Percentiles rank a stretch among this genome's conserved stretches.
Conservation (phyloP, 257 asterid species). For the Solanum corneliomulleri region DNA sequence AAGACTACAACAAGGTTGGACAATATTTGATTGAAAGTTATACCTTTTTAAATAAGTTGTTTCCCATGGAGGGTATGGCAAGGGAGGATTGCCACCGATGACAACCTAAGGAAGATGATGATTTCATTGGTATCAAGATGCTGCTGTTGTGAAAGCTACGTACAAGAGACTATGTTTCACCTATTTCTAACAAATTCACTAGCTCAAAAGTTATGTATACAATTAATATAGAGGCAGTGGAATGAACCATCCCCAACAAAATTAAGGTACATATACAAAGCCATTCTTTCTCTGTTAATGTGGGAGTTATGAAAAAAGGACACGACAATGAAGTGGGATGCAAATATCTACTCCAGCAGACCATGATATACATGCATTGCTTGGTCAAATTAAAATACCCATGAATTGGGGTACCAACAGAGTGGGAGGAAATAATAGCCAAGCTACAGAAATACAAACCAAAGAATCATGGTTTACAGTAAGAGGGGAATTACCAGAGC, state of each 20-base stretch:
- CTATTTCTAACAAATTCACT: too few species aligned
- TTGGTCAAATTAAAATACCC: not conserved
- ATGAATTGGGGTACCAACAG: too few species aligned
- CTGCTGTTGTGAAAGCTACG: too few species aligned
- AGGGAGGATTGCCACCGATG: not conserved
- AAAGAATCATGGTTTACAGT: not conserved
- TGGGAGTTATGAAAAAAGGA: not conserved
- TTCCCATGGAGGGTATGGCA: not conserved
- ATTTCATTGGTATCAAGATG: not conserved
- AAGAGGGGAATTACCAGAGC: not conserved
- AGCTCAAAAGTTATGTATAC: not conserved
- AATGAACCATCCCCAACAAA: not conserved
- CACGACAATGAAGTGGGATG: not conserved
- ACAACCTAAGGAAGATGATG: not conserved
- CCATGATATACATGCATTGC: not conserved
- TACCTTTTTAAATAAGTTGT: too few species aligned
- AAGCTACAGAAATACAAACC: not conserved
- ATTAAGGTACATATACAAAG: not conserved
- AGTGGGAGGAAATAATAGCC: not conserved
- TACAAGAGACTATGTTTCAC: not conserved
- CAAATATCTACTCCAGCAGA: not conserved
- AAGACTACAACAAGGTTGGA: not conserved
- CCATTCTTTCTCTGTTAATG: not conserved
- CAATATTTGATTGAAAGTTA: not conserved
- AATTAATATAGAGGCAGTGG: not conserved